A percentile compares a stretch with the other conserved stretches of the same genome.
These are phyloP conservation scores for Hypoxylon sp. DNA, from an alignment of 2,329 filamentous ascomycete genomes.

Conservation along the genomic window DNA sequence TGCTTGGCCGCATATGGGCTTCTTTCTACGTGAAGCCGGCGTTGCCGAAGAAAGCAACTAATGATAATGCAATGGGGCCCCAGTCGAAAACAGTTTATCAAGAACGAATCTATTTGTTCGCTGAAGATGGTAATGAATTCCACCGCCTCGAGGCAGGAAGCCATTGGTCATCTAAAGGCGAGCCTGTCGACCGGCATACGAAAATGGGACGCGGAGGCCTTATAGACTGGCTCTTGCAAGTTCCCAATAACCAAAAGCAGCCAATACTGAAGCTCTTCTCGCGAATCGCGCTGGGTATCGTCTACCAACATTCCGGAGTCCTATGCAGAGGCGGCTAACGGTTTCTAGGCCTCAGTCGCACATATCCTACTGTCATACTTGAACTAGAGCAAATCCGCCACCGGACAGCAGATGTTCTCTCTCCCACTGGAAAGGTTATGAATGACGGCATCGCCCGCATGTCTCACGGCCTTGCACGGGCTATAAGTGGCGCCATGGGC, in stretches of 20 bases:
- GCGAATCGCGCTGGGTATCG: constrained; percentile 61
- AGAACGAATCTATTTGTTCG: constrained; percentile 63
- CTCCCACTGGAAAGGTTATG: constrained; percentile 58
- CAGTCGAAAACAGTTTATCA: constrained; percentile 46
- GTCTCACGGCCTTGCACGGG: constrained; percentile 64
- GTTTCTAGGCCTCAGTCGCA: constrained; percentile 60
- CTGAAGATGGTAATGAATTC: constrained; percentile 58
- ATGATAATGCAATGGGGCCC: constrained; percentile 45
- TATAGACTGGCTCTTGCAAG: constrained; percentile 61
- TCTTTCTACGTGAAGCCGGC: constrained; percentile 55
- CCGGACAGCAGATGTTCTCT: constrained; percentile 49
- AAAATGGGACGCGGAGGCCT: constrained; percentile 51
- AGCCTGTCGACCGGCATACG: constrained; percentile 37
- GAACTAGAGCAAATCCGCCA: constrained; percentile 56
- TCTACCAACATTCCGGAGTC: not conserved
- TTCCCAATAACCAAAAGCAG: constrained; percentile 55
- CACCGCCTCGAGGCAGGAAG: constrained; percentile 38
- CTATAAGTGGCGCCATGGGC: constrained; percentile 59
- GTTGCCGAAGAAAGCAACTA: constrained; percentile 49
- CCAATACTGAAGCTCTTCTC: constrained; percentile 65
- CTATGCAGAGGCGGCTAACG: constrained; percentile 19
- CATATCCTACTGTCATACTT: constrained; percentile 56
- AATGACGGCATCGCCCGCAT: constrained; percentile 73
- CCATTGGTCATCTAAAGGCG: constrained; percentile 40
- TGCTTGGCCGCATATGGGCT: constrained; percentile 58